Conservation (phyloP, 2,329 filamentous ascomycete genomes). For the Aspergillus sp. region DNA sequence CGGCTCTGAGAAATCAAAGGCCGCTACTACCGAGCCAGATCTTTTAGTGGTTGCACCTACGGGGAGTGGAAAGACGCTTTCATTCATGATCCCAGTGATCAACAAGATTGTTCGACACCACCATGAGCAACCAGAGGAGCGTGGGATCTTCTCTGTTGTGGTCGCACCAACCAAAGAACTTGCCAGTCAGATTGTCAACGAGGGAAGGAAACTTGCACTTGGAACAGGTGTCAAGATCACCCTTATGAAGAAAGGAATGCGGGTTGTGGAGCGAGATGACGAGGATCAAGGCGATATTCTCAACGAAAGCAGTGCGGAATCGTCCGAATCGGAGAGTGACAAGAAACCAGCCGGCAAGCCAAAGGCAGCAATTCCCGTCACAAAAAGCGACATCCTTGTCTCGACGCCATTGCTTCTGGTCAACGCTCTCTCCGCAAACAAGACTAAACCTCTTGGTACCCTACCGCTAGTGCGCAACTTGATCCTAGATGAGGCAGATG, state of each 20-base stretch:
- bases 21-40: conserved; percentile 59
- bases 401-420: conserved; percentile 79
- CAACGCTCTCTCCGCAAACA: conserved; percentile 66
- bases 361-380: conserved; percentile 52
- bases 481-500: conserved; percentile 91
- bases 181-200: conserved; percentile 77
- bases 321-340: conserved; percentile 45
- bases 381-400: conserved; percentile 78
- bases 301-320: conserved; percentile 44
- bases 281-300: conserved; percentile 42
- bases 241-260: conserved; percentile 85
- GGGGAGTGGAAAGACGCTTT: conserved; percentile 93
- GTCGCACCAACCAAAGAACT: conserved; percentile 81
- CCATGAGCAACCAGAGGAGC: conserved; percentile 55
- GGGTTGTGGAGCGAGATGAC: conserved; percentile 58
- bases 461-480: conserved; percentile 73
- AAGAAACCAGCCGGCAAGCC: conserved; percentile 31
- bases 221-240: conserved; percentile 80
- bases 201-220: conserved; percentile 78
- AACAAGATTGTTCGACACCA: conserved; percentile 68
- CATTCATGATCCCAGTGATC: conserved; percentile 86
- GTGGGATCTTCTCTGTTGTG: conserved; percentile 71
- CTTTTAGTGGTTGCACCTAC: conserved; percentile 90
- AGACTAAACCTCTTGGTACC: conserved; percentile 49
- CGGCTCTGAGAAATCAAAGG: conserved; percentile 44